Evolutionary conservation across 169 alveolate genomes (phyloP).

Genomic region (Eimeria acervulina): DNA sequence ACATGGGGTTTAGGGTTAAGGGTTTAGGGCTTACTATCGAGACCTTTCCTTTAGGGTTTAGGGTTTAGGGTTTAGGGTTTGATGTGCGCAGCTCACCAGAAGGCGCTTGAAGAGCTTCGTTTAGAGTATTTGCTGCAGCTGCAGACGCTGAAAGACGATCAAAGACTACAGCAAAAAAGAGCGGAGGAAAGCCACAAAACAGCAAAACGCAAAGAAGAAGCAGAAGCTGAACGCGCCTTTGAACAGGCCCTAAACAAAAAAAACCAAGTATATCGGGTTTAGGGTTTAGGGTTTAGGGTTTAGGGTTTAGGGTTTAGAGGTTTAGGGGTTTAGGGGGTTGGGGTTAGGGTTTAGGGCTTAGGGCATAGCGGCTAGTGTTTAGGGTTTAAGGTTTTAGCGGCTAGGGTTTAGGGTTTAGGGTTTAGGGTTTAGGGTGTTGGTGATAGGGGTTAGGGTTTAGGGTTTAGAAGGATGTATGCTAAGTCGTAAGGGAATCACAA

Average conservation of each 20-base stretch:
- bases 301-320: too few species aligned
- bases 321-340: too few species aligned
- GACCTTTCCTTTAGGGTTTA: conserved; percentile 20
- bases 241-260: not conserved
- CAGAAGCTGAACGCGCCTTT: not conserved
- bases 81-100: not conserved
- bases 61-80: conserved; percentile 16
- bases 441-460: too few species aligned
- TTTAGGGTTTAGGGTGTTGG: not conserved
- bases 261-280: not conserved
- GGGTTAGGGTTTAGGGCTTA: too few species aligned
- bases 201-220: not conserved
- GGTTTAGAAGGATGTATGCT: too few species aligned
- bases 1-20: not conserved
- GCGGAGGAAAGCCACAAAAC: not conserved
- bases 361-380: not conserved
- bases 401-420: not conserved
- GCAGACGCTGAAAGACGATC: not conserved
- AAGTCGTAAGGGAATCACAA: too few species aligned
- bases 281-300: conserved; percentile 33
- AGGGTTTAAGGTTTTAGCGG: not conserved
- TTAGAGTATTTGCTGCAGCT: not conserved
- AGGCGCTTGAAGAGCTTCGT: not conserved
- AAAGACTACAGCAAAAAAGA: not conserved
- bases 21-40: conserved; percentile 13